Base-by-base conservation (phyloP, 495 filamentous ascomycete species). In the Daldinia childiae region DNA sequence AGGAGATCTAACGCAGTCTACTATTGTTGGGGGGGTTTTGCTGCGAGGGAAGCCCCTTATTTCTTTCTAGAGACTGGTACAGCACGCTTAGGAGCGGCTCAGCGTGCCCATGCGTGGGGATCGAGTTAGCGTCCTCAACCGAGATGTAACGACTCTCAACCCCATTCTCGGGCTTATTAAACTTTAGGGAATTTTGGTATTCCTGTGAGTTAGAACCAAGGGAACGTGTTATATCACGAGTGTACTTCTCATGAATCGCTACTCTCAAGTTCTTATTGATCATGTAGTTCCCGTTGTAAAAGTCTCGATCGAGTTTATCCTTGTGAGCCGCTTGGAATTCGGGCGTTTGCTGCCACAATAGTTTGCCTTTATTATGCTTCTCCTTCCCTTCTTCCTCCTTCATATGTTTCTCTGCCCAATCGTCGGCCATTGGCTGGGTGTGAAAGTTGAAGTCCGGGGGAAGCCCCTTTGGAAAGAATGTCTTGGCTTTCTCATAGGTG, bases 61-160 rank as follows among this genome's bases (percentile, higher is more conserved):
- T 43, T 26, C 64, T 55, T 21, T 43, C 39, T 14, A 85, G 54
- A 2, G 78, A 76, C 41, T 76, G 77, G 48, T 81, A 81, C 0
- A 70, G 55, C 73, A 82, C 74, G n/a, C 74, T 77, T 1, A 87
- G 43, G n/a, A 84, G 57, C 11, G 80, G 80, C 15, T 73, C 68
- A 1, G 77, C 76, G 54, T 79, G 76, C 43, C 80, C 76, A 1
- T 39, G 62, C 1, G 72, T 62, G 2, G 77, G 67, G 62, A 79
- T 82, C 1, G 48, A 50, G n/a, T 77, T 70, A 17, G 78, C 77
- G 19, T 85, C 78, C 1, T 78, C 73, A 9, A 76, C 27, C 6
- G 66, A 71, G 29, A 78, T 48, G 3, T 60, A 34, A 38, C 59
- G 64, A 48, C 59, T 68, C 56, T 11, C 38, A 4, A 70, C 12